Evolutionary conservation across 2,329 filamentous ascomycete species (phyloP).

Genomic region (Hirsutella rhossiliensis): DNA sequence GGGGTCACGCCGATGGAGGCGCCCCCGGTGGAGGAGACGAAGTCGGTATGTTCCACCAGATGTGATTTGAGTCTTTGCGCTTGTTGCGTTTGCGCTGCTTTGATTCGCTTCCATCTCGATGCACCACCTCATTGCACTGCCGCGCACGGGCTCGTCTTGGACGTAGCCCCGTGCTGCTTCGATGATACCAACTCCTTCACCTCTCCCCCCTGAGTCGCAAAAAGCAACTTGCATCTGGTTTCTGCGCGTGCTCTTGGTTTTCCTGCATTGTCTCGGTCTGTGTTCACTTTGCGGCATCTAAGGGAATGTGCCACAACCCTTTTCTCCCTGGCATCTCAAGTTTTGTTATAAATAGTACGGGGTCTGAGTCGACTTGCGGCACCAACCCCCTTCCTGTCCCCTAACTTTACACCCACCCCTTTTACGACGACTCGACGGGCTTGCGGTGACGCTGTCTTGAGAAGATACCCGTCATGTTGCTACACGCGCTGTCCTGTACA

Average conservation of each 20-base stretch:
- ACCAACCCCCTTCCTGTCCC: slow-evolving; percentile 3
- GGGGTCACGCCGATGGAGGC: slow-evolving; percentile 34
- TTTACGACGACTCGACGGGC: not conserved
- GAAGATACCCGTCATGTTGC: not conserved
- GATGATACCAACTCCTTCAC: slow-evolving; percentile 24
- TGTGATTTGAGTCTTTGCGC: slow-evolving; percentile 46
- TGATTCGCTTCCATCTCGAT: slow-evolving; percentile 11
- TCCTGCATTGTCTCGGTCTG: slow-evolving; percentile 10
- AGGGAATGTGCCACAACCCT: not conserved
- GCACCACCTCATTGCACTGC: slow-evolving; percentile 8
- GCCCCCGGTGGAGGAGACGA: slow-evolving; percentile 61
- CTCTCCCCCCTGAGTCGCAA: slow-evolving; percentile 4
- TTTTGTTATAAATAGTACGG: slow-evolving; percentile 15
- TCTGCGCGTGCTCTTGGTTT: slow-evolving; percentile 5
- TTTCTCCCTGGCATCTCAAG: slow-evolving; percentile 2
- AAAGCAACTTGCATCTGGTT: slow-evolving; percentile 10
- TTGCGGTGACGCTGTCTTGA: slow-evolving; percentile 2
- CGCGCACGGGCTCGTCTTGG: slow-evolving; percentile 3
- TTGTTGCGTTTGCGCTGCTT: slow-evolving; percentile 25
- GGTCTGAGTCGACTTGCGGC: slow-evolving; percentile 12
- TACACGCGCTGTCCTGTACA: slow-evolving; percentile 34
- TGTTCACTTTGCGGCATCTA: not conserved
- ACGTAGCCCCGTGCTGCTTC: slow-evolving; percentile 8
- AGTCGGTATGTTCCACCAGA: slow-evolving; percentile 97
- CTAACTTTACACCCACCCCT: not conserved